Conservation (phyloP, 2,329 filamentous ascomycete genomes). For the Trichoderma oligosporum region DNA sequence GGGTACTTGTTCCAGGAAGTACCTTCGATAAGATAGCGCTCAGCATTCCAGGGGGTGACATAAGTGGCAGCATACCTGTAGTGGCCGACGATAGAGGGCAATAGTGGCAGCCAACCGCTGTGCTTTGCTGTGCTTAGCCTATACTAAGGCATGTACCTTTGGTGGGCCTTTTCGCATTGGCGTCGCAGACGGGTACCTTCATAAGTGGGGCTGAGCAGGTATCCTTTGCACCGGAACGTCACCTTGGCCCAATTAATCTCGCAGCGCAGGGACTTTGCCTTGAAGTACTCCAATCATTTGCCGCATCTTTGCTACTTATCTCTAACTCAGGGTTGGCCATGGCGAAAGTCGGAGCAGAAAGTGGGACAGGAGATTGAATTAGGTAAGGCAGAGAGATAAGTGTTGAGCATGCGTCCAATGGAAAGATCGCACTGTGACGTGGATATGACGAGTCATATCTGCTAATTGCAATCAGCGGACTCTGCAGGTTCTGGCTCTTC, state of each 20-base stretch:
- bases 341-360: constrained; percentile 13
- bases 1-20: neutral
- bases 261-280: neutral
- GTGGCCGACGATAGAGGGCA: too few species aligned
- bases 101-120: too few species aligned
- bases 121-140: too few species aligned
- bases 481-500: neutral
- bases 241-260: constrained; percentile 13
- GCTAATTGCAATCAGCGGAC: constrained; percentile 3
- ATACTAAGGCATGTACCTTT: too few species aligned
- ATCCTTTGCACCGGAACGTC: constrained; percentile 1
- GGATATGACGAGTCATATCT: constrained; percentile 13
- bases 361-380: constrained; percentile 15
- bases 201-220: neutral
- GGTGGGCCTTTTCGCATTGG: neutral
- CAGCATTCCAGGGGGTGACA: neutral
- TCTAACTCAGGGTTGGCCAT: neutral
- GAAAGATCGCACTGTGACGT: constrained; percentile 14
- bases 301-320: constrained; percentile 6
- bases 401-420: constrained; percentile 8
- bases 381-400: constrained; percentile 17
- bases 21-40: constrained; percentile 5
- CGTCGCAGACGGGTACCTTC: neutral
- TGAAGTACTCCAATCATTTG: neutral
- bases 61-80: neutral